Evolutionary conservation across 306 rosid species (phyloP), one percentile per base, ranked within the genome.

Genomic region (Lablab purpureus): DNA sequence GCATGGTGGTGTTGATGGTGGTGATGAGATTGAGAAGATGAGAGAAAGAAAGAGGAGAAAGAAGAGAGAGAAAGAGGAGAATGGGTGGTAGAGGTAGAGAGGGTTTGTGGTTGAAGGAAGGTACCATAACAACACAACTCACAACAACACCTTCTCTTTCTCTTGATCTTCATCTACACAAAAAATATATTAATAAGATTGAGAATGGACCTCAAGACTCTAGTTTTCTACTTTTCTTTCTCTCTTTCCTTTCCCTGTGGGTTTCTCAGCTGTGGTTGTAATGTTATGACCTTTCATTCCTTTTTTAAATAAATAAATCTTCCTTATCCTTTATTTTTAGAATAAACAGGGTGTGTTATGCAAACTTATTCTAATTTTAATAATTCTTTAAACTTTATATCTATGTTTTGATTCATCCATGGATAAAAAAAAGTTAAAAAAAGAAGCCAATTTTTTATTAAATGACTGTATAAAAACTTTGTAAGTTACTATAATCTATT

Each of bases 31-130:
- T 80, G 66, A 47, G 67, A 71, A 28, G 40, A 66, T 21, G 22
- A 47, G 25, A 40, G 17, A 60, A 50, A 73, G 72, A 66, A 66
- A 34, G 9, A 34, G 30, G n/a, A 12, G 19, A 37, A 41, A 32
- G 56, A 58, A 37, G 37, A 52, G 50, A 67, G 34, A 50, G n/a
- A 62, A 62, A 79, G 69, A 74, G 54, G 45, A 17, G 40, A 71
- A 84, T 80, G 82, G 82, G 58, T 84, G 82, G 82, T 75, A 68
- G 76, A 30, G 56, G 46, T 56, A 40, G 52, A 64, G 72, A 75
- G 73, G 63, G 60, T n/a, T 75, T 71, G 73, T 79, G 82, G 82
- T 80, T 73, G 79, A 71, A 50, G 74, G 80, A 80, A 73, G 73
- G 81, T 54, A 64, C 52, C 84, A 52, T 43, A 5, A 49, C 75